A percentile compares a stretch with the other conserved stretches of the same genome.
phyloP scores from a whole-genome alignment of 768 basidiomycete species.

The Calocera viscosa region DNA sequence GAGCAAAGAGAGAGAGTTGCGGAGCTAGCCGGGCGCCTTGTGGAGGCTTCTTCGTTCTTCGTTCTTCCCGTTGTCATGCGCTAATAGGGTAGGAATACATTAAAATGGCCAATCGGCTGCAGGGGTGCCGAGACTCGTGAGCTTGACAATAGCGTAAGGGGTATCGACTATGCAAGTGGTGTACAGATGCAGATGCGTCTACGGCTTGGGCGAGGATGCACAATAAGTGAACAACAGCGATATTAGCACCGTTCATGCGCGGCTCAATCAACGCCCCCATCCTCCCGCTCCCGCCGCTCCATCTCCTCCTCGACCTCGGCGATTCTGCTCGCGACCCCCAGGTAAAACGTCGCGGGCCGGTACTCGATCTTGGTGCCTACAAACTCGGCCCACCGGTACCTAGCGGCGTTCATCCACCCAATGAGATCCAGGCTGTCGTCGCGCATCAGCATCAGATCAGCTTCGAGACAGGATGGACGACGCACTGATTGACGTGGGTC shows the following conservation, averaged over 20 bases:
- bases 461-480: conserved; percentile 23
- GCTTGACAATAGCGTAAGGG: not conserved
- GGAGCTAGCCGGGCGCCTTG: not conserved
- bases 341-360: conserved; percentile 83
- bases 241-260: too few species aligned
- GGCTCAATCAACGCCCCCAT: not conserved
- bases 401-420: conserved; percentile 83
- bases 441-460: too few species aligned
- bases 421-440: conserved; percentile 31
- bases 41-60: conserved; percentile 5
- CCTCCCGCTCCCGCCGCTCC: not conserved
- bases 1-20: not conserved
- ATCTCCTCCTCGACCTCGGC: conserved; percentile 60
- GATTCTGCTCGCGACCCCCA: conserved; percentile 65
- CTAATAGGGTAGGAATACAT: not conserved
- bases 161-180: not conserved
- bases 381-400: conserved; percentile 82
- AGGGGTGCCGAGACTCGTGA: too few species aligned
- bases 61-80: not conserved
- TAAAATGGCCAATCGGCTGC: too few species aligned
- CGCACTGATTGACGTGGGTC: conserved; percentile 78
- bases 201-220: too few species aligned
- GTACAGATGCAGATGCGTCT: not conserved
- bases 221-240: too few species aligned
- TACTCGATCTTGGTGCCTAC: conserved; percentile 83